These are phyloP conservation scores for Dactylellina leptospora DNA, from an alignment of 2,329 filamentous ascomycete species.

Conservation along the genomic window DNA sequence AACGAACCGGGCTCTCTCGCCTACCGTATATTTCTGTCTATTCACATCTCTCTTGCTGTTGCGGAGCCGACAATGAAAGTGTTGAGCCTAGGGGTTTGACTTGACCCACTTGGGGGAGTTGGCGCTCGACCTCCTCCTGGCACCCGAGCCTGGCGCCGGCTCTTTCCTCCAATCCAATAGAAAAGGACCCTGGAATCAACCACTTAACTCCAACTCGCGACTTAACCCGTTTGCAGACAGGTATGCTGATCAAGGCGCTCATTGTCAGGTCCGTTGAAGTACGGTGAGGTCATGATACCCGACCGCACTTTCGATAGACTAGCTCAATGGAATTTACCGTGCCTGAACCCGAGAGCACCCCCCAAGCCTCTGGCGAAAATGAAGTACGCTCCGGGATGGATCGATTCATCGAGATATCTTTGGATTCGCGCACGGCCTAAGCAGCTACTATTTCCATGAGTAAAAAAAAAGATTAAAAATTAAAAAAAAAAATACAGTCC, in stretches of 20 bases:
- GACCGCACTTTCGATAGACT: conserved; percentile 3
- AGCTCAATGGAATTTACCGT: conserved; percentile 39
- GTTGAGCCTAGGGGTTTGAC: background rate
- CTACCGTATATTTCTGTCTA: too few species aligned
- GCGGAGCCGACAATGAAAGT: background rate
- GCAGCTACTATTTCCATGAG: background rate
- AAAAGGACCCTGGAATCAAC: too few species aligned
- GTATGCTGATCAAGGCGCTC: background rate
- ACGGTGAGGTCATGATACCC: conserved; percentile 17
- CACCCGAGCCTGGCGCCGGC: too few species aligned
- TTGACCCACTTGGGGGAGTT: background rate
- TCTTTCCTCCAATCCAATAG: too few species aligned
- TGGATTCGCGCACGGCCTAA: conserved; percentile 32
- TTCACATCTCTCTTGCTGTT: too few species aligned
- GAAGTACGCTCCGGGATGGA: conserved; percentile 3
- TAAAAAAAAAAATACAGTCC: too few species aligned
- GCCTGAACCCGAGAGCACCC: background rate
- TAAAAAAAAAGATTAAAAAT: too few species aligned
- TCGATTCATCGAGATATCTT: conserved; percentile 26
- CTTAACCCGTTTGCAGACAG: background rate
- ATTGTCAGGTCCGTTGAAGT: conserved; percentile 17
- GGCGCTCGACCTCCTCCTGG: too few species aligned
- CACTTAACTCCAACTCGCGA: too few species aligned
- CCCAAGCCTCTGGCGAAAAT: conserved; percentile 17
- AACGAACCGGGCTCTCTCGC: too few species aligned